These are phyloP conservation scores for Candida sanyiensis DNA, from an alignment of 805 yeast genomes.

Conservation along the genomic window DNA sequence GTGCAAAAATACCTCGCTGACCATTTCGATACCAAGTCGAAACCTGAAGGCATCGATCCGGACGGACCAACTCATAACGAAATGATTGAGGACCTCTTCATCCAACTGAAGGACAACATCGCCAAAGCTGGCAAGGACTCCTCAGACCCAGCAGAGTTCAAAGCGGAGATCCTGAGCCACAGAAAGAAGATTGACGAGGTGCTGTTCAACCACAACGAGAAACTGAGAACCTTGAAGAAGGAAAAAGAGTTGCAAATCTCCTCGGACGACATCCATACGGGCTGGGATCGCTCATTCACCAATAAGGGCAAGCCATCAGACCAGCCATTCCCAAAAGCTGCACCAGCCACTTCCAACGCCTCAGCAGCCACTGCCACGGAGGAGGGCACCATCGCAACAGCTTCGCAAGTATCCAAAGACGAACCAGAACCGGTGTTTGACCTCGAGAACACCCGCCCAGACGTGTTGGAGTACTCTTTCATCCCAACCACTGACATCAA, in stretches of 20 bases:
- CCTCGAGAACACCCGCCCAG: constrained; percentile 16
- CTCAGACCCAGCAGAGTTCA: constrained; percentile 34
- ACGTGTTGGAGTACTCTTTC: constrained; percentile 43
- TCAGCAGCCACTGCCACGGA: constrained; percentile 7
- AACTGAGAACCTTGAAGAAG: constrained; percentile 57
- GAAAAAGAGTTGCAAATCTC: constrained; percentile 76
- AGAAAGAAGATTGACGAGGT: constrained; percentile 65
- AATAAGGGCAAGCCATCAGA: constrained; percentile 43
- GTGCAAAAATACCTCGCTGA: constrained; percentile 40
- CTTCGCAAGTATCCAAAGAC: background rate
- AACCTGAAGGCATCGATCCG: constrained; percentile 43
- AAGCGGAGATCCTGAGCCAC: constrained; percentile 46
- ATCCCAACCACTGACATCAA: constrained; percentile 44
- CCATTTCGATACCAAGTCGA: constrained; percentile 54
- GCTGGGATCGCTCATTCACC: constrained; percentile 80
- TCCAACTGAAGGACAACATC: constrained; percentile 64
- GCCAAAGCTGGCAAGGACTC: constrained; percentile 41
- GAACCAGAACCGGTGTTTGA: constrained; percentile 21
- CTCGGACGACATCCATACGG: constrained; percentile 87
- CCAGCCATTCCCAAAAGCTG: no score
- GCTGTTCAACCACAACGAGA: constrained; percentile 55
- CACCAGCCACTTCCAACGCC: background rate
- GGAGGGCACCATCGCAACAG: background rate
- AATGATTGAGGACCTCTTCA: constrained; percentile 85
- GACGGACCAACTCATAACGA: constrained; percentile 70